Evolutionary conservation across 495 filamentous ascomycete species (phyloP), one percentile per base, ranked within the genome.

Genomic region (Penicillium nucicola): DNA sequence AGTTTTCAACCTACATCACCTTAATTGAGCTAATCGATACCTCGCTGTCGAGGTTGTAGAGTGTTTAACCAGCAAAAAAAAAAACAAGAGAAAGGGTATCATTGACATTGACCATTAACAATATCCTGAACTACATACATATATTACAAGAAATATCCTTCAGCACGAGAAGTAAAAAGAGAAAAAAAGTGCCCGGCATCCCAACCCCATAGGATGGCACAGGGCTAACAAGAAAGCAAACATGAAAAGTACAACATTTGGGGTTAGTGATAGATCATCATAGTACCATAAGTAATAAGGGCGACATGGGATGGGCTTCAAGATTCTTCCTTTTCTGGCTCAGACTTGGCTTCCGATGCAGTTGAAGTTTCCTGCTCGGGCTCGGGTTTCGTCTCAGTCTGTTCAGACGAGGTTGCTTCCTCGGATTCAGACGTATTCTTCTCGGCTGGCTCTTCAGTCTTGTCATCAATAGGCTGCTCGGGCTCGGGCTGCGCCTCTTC

Each of bases 71-170:
- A 23, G 25, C 25, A 28, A 28, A 28, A 8, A 28, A 8, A 28
- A 28, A 8, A 28, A 5, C 46, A 57, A 46, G 35, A 42, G 18
- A 48, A 66, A 60, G 69, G 69, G 67, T 72, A 72, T 72, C 67
- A 70, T 69, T 69, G 61, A 61, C 62, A 72, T 70, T 70, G 64
- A 57, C 51, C 60, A 64, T 59, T 43, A 58, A 54, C 32, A 55
- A 49, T 42, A 54, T 62, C 58, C 52, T 65, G 48, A 57, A 56
- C 60, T 28, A 28, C 25, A 28, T 28, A 28, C 25, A 28, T 70
- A 72, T 64, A 66, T 65, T 66, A 68, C 62, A 58, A 52, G 32
- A 45, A 55, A 58, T 23, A 18, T 52, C 31, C 28, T 11, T 20
- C 34, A 40, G 28, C 45, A 45, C 45, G 49, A 49, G 32, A 49